phyloP scores from a whole-genome alignment of 805 yeast genomes.

The Sungouiozyma intestinalis region DNA sequence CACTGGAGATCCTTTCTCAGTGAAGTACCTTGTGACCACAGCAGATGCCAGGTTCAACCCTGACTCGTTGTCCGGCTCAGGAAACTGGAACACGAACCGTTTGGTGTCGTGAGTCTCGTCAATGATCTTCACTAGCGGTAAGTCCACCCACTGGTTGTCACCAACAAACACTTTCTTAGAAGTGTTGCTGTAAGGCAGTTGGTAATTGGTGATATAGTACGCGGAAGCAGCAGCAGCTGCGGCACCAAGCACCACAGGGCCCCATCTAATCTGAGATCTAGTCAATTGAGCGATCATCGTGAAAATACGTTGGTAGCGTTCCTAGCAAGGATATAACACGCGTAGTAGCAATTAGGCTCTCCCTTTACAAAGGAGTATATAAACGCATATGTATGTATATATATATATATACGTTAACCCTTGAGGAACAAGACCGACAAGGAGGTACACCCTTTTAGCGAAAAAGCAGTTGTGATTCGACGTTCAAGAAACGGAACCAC shows the following conservation, averaged over 20 bases:
- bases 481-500: not conserved
- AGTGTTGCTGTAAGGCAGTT: not conserved
- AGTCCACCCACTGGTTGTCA: slow-evolving; percentile 61
- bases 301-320: not conserved
- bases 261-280: slow-evolving; percentile 12
- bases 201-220: slow-evolving; percentile 6
- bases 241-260: slow-evolving; percentile 38
- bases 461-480: not conserved
- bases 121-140: slow-evolving; percentile 36
- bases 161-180: slow-evolving; percentile 39
- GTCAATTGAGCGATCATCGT: slow-evolving; percentile 20
- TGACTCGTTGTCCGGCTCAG: slow-evolving; percentile 51
- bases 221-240: slow-evolving; percentile 28
- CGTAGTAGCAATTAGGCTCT: too few relatives aligned
- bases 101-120: slow-evolving; percentile 55
- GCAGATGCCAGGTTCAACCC: slow-evolving; percentile 78
- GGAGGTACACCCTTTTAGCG: not conserved
- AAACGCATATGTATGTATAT: too few relatives aligned
- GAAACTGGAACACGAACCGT: slow-evolving; percentile 60
- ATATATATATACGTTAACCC: not conserved
- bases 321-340: not conserved
- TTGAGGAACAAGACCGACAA: not conserved
- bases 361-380: too few relatives aligned
- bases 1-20: slow-evolving; percentile 77
- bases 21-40: slow-evolving; percentile 68